Evolutionary conservation across 2,329 filamentous ascomycete genomes (phyloP), one percentile per base, ranked within the genome.

Genomic region (Colletotrichum godetiae): DNA sequence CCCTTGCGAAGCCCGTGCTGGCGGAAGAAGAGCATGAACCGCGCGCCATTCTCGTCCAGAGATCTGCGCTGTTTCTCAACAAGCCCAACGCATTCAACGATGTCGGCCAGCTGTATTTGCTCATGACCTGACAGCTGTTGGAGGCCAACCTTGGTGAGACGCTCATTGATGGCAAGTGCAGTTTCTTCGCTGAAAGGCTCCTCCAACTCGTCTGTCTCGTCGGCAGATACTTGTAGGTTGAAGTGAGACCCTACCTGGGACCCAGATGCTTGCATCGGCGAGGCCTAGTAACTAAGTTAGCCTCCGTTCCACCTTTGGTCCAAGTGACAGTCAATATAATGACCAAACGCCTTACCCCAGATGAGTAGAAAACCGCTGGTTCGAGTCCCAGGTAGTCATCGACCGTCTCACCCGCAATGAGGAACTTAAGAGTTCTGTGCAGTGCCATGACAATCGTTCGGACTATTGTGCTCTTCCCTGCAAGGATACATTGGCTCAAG

Each of bases 21-120:
- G 24, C 94, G 89, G 84, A 96, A 97, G 82, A 97, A 97, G 13
- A 98, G 86, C 83, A 98, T 90, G 81, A 95, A 98, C 56, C 95
- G 91, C 10, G 94, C 93, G 4, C 94, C 95, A 78, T 98, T 97
- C 78, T 94, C 94, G 78, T 98, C 95, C 84, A 98, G 93, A 3
- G 95, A 97, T 6, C 94, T 91, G 22, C 95, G 91, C 78, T 98
- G 94, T 78, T 93, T 94, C 80, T 97, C 95, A 0, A 97, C 94
- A 52, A 94, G 90, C 4, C 94, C 93, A 57, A 93, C 91, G 74
- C 95, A 97, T 82, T 97, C 94, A 46, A 97, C 89, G 60, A 95
- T 95, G 78, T 97, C 93, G 19, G 93, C 92, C 2, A 97, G 85
- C 77, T 94, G 93, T 68, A 97, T 96, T 78, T 98, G 95, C 79